Conservation (phyloP, 768 basidiomycete species). For the Asterophora parasitica region DNA sequence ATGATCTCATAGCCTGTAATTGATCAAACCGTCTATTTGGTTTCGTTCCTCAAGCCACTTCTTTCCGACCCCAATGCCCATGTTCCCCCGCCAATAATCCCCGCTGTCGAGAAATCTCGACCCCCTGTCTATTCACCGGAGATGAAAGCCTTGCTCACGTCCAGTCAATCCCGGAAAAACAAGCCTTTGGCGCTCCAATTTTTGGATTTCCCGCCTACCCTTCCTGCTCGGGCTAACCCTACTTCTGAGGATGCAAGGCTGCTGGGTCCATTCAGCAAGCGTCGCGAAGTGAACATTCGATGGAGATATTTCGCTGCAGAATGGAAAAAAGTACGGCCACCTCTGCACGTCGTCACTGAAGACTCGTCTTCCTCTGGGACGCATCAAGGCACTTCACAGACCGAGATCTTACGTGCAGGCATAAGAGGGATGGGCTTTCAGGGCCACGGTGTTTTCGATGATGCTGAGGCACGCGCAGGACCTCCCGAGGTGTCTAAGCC, state of each 20-base stretch:
- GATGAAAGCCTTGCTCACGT: slow-evolving; percentile 58
- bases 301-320: slow-evolving; percentile 60
- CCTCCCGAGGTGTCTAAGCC: slow-evolving; percentile 21
- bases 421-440: slow-evolving; percentile 39
- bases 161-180: slow-evolving; percentile 38
- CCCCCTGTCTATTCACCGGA: slow-evolving; percentile 64
- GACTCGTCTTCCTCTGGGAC: slow-evolving; percentile 8
- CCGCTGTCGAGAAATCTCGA: slow-evolving; percentile 45
- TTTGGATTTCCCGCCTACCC: slow-evolving; percentile 45
- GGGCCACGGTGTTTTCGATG: slow-evolving; percentile 35
- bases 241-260: slow-evolving; percentile 52
- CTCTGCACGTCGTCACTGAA: slow-evolving; percentile 44
- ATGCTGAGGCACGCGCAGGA: slow-evolving; percentile 42
- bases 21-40: background rate
- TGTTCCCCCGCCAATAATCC: slow-evolving; percentile 45
- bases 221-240: slow-evolving; percentile 56
- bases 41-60: slow-evolving; percentile 41
- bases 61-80: slow-evolving; percentile 40
- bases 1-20: background rate
- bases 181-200: slow-evolving; percentile 38
- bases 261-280: slow-evolving; percentile 65
- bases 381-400: slow-evolving; percentile 5
- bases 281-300: slow-evolving; percentile 68
- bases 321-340: slow-evolving; percentile 52
- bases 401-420: slow-evolving; percentile 17